These are phyloP conservation scores for Kodamaea laetipori DNA, from an alignment of 805 yeast genomes.

Conservation along the genomic window DNA sequence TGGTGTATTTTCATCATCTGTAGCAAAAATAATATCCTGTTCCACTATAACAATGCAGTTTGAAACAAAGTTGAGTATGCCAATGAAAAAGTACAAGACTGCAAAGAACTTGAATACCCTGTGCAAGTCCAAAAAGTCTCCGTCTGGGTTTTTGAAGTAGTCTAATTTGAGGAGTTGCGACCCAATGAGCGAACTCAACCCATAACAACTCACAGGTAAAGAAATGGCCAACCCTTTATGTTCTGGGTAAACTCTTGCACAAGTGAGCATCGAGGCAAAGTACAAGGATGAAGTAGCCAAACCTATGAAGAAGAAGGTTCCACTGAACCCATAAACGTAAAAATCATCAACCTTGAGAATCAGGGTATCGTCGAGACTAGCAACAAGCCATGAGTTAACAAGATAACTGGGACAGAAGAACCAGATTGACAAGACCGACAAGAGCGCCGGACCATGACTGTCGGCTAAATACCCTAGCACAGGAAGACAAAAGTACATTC, in stretches of 20 bases:
- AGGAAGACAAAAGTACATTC: conserved; percentile 85
- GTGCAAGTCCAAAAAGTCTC: conserved; percentile 44
- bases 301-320: conserved; percentile 62
- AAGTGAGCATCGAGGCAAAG: conserved; percentile 70
- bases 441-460: conserved; percentile 75
- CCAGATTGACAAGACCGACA: conserved; percentile 61
- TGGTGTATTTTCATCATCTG: conserved; percentile 35
- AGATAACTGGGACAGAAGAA: conserved; percentile 72
- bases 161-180: conserved; percentile 57
- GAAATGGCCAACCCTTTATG: conserved; percentile 80
- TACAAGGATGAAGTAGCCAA: conserved; percentile 72
- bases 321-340: conserved; percentile 34
- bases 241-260: conserved; percentile 82
- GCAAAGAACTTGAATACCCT: conserved; percentile 57
- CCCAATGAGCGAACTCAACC: conserved; percentile 75
- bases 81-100: conserved; percentile 54
- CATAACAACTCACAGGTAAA: conserved; percentile 86
- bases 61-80: conserved; percentile 62
- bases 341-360: neutral
- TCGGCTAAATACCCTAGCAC: conserved; percentile 80
- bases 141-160: conserved; percentile 36
- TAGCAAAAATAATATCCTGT: conserved; percentile 44
- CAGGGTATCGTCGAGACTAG: neutral
- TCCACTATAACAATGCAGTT: conserved; percentile 65
- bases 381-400: conserved; percentile 31